These are phyloP conservation scores for Urtica urens DNA, from an alignment of 306 rosid genomes.

Conservation along the genomic window DNA sequence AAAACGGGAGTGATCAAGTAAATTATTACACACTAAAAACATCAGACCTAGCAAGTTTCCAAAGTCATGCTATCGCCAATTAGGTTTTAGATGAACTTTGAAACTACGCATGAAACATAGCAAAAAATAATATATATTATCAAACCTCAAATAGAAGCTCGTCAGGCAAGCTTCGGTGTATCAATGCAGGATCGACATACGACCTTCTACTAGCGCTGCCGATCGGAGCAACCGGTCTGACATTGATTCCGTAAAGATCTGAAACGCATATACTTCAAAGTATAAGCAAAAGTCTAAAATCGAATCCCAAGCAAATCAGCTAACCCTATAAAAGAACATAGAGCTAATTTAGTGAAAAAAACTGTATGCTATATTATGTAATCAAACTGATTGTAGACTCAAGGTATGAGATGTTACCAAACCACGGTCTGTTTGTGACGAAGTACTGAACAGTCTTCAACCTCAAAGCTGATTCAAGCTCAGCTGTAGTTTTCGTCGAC, in stretches of 20 bases:
- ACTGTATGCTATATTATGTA: background rate
- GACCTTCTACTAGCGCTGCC: conserved; percentile 80
- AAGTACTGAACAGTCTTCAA: conserved; percentile 61
- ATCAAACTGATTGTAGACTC: background rate
- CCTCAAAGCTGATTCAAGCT: conserved; percentile 68
- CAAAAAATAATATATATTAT: too few species aligned
- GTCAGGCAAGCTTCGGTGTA: conserved; percentile 74
- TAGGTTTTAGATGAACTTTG: too few species aligned
- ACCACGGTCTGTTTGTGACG: conserved; percentile 90
- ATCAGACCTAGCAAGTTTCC: too few species aligned
- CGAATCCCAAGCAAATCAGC: too few species aligned
- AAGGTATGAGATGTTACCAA: conserved; percentile 41
- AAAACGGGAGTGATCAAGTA: too few species aligned
- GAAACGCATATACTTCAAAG: conserved; percentile 26
- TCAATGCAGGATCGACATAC: conserved; percentile 49
- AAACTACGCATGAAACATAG: too few species aligned
- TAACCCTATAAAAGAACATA: background rate
- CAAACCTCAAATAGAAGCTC: conserved; percentile 92
- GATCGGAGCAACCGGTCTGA: conserved; percentile 89
- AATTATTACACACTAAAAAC: too few species aligned
- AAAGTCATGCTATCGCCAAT: too few species aligned
- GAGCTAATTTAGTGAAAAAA: background rate
- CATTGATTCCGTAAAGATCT: conserved; percentile 93
- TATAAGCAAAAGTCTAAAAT: background rate
- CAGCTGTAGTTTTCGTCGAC: conserved; percentile 40